phyloP scores from a whole-genome alignment of 2,329 filamentous ascomycete species.

The Phaeophleospora eucalypticola region DNA sequence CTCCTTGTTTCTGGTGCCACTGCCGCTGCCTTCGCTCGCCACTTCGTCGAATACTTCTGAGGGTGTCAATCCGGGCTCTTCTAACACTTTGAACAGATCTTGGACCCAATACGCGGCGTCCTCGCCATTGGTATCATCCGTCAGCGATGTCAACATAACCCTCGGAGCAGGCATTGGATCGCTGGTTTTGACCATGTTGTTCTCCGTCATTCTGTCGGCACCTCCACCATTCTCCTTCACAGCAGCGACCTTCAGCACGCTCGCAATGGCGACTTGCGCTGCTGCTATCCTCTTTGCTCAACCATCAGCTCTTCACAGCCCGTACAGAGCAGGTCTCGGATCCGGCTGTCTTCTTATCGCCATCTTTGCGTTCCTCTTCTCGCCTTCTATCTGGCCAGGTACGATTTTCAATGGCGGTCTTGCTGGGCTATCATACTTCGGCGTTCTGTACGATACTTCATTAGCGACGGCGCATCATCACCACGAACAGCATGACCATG shows the following conservation, averaged over 20 bases:
- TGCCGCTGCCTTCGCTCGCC: constrained; percentile 40
- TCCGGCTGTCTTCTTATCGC: constrained; percentile 32
- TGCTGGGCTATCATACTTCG: constrained; percentile 36
- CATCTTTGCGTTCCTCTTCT: constrained; percentile 34
- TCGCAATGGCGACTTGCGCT: constrained; percentile 42
- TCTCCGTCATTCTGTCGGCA: constrained; percentile 33
- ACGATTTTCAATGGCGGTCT: constrained; percentile 32
- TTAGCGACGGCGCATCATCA: constrained; percentile 27
- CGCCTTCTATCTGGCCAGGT: constrained; percentile 33
- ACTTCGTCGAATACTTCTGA: constrained; percentile 3
- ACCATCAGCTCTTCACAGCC: constrained; percentile 40
- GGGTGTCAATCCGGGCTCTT: constrained; percentile 15
- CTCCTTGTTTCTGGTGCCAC: constrained; percentile 44
- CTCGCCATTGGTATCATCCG: constrained; percentile 35
- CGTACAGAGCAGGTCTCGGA: constrained; percentile 31
- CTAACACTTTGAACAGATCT: constrained; percentile 5
- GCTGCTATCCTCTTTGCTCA: constrained; percentile 41
- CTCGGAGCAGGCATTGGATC: constrained; percentile 38
- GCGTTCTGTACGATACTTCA: constrained; percentile 39
- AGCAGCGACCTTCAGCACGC: constrained; percentile 36
- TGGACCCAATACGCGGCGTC: constrained; percentile 15
- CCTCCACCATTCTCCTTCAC: constrained; percentile 32
- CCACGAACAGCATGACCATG: constrained; percentile 27
- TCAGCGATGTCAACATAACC: constrained; percentile 41
- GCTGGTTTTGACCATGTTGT: constrained; percentile 35